phyloP scores from a whole-genome alignment of 257 asterid species.

The Striga asiatica region DNA sequence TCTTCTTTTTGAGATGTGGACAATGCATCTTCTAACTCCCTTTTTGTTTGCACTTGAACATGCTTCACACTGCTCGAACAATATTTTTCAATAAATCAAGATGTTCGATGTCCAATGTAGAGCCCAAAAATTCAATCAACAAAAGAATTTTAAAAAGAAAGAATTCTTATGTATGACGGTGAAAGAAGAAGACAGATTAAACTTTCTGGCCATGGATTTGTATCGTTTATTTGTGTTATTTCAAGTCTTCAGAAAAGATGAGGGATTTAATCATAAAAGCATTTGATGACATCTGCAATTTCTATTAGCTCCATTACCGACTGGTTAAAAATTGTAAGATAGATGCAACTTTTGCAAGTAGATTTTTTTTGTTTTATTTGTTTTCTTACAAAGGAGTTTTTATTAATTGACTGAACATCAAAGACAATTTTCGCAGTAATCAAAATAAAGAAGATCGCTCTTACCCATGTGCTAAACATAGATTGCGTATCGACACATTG shows the following conservation, averaged over 20 bases:
- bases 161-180: no score
- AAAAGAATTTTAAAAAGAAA: neutral
- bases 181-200: no score
- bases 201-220: no score
- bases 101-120: neutral
- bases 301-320: no score
- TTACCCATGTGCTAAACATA: constrained; percentile 85
- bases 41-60: constrained; percentile 53
- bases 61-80: constrained; percentile 66
- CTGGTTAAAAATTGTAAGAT: no score
- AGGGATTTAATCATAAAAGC: no score
- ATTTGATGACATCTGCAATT: no score
- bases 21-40: constrained; percentile 56
- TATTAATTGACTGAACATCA: neutral
- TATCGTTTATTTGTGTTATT: no score
- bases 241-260: no score
- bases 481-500: constrained; percentile 54
- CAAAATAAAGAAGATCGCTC: constrained; percentile 3
- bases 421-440: neutral
- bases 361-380: neutral
- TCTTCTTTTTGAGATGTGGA: constrained; percentile 55
- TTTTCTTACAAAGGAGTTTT: no score
- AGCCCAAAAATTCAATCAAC: neutral
- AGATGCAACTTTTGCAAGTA: neutral
- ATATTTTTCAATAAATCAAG: neutral